Percentiles rank a stretch among this genome's conserved stretches.
Evolutionary conservation across 768 basidiomycete genomes (phyloP).

Genomic region (Neoboletus brunneissimus): DNA sequence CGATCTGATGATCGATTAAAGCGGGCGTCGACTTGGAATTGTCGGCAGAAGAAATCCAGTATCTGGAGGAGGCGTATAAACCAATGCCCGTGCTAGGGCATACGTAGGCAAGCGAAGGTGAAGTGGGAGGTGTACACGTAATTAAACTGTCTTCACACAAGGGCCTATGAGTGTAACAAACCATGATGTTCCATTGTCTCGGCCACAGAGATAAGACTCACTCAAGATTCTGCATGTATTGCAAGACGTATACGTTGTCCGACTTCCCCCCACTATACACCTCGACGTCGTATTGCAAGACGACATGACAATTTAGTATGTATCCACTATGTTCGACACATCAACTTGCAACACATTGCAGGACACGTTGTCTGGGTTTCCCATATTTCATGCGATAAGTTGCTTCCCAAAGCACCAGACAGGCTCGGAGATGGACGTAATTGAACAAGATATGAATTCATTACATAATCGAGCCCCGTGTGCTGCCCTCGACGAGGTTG

Average conservation of each 20-base stretch:
- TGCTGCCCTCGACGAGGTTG: not conserved
- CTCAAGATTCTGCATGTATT: no score
- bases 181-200: no score
- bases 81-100: slow-evolving; percentile 43
- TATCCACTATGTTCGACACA: no score
- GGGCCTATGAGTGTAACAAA: not conserved
- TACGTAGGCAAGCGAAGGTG: slow-evolving; percentile 5
- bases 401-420: no score
- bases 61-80: slow-evolving; percentile 44
- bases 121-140: not conserved
- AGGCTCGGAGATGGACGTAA: no score
- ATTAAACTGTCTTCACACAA: not conserved
- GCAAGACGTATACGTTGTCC: no score
- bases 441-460: not conserved
- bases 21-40: slow-evolving; percentile 41
- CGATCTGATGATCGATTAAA: slow-evolving; percentile 13
- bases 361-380: no score
- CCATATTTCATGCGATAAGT: not conserved
- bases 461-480: slow-evolving; percentile 17
- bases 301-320: no score
- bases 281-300: no score
- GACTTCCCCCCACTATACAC: no score
- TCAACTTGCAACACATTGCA: no score
- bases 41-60: slow-evolving; percentile 46
- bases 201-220: not conserved